Conservation (phyloP, 179 eudicot genomes). For the Silene coronaria region DNA sequence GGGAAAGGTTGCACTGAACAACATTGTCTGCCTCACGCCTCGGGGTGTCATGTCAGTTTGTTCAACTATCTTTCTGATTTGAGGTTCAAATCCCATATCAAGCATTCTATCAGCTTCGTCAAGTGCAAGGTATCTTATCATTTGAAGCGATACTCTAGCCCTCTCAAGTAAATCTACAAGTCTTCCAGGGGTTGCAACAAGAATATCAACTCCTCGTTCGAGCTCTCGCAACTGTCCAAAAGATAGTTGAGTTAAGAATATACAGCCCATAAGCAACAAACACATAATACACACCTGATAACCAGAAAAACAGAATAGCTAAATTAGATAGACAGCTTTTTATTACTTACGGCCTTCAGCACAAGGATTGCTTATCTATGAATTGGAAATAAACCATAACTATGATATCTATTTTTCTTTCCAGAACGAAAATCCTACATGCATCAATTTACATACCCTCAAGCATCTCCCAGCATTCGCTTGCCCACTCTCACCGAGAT, state of each 20-base stretch:
- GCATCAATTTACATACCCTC: neutral
- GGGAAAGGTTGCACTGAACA: conserved; percentile 95
- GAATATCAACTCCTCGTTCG: conserved; percentile 92
- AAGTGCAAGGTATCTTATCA: conserved; percentile 69
- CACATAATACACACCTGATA: neutral
- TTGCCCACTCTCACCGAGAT: too few relatives aligned
- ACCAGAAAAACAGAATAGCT: neutral
- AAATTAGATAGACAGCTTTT: neutral
- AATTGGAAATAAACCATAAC: too few relatives aligned
- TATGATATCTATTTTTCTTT: neutral
- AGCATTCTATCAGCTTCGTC: conserved; percentile 94
- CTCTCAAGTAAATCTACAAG: conserved; percentile 92
- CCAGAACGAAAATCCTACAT: neutral
- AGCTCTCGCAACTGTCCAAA: conserved; percentile 74
- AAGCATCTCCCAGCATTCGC: too few relatives aligned
- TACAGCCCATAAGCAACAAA: neutral
- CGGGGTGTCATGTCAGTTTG: conserved; percentile 82
- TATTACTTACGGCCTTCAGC: too few relatives aligned
- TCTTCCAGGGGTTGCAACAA: conserved; percentile 96
- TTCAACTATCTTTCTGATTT: conserved; percentile 85
- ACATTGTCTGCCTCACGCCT: conserved; percentile 81
- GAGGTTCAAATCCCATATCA: conserved; percentile 94
- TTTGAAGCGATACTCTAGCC: conserved; percentile 73
- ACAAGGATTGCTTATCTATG: too few relatives aligned
- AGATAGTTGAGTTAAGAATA: neutral